A percentile compares a stretch with the other conserved stretches of the same genome.
Conservation (phyloP, 768 basidiomycete species). For the Xerocomellus amylosporus region DNA sequence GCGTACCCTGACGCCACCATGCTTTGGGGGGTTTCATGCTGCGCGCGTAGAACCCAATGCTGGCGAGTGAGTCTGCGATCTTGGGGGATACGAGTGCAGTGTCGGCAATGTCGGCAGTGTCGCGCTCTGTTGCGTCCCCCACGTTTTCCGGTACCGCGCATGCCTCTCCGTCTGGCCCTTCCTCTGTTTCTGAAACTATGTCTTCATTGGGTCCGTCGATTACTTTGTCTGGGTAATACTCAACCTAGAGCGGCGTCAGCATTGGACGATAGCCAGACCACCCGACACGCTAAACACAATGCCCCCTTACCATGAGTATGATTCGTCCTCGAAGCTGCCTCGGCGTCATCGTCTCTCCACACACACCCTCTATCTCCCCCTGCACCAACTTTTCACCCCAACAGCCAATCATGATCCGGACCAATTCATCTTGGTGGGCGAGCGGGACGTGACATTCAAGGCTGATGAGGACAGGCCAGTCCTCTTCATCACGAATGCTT, state of each 20-base stretch:
- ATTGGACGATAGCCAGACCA: neutral
- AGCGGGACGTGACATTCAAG: constrained; percentile 61
- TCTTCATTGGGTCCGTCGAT: neutral
- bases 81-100: constrained; percentile 12
- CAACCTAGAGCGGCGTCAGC: constrained; percentile 39
- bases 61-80: constrained; percentile 53
- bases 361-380: constrained; percentile 11
- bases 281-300: neutral
- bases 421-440: constrained; percentile 50
- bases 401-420: constrained; percentile 46
- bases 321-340: constrained; percentile 51
- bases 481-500: constrained; percentile 4
- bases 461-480: constrained; percentile 59
- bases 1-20: constrained; percentile 44
- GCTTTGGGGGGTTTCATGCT: constrained; percentile 58
- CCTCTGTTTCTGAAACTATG: neutral
- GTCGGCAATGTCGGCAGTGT: neutral
- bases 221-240: constrained; percentile 45
- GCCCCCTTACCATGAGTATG: constrained; percentile 48
- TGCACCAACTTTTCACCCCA: constrained; percentile 55
- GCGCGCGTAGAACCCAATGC: constrained; percentile 56
- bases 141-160: constrained; percentile 4
- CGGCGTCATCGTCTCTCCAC: constrained; percentile 40
- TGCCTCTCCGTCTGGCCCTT: neutral
- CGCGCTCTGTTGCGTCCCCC: constrained; percentile 20